Conservation (phyloP, 495 filamentous ascomycete species). For the Aspergillus egyptiacus region DNA sequence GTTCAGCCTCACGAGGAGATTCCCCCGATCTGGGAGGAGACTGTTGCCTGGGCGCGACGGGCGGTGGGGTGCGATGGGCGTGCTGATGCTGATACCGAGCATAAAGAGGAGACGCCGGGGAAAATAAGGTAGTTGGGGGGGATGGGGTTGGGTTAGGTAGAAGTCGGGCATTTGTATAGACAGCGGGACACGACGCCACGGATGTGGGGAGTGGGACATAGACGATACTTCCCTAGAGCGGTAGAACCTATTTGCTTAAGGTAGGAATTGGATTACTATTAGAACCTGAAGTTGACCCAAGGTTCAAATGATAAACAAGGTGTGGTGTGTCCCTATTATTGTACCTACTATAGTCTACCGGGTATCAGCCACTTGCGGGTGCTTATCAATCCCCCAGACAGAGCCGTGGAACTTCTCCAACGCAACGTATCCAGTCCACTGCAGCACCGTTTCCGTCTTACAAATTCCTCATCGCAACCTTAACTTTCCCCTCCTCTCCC, state of each 20-base stretch:
- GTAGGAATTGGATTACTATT: no score
- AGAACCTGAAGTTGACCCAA: neutral
- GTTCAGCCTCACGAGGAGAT: constrained; percentile 27
- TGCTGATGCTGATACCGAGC: neutral
- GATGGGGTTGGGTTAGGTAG: neutral
- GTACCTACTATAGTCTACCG: no score
- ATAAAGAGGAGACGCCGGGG: neutral
- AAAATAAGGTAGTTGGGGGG: no score
- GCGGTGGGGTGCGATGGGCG: constrained; percentile 22
- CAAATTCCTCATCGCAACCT: no score
- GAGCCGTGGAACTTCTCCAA: neutral
- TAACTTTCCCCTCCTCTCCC: neutral
- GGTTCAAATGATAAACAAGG: no score
- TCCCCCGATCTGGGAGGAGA: constrained; percentile 28
- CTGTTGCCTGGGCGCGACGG: constrained; percentile 29
- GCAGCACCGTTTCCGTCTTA: no score
- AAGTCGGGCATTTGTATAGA: neutral
- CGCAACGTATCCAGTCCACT: no score
- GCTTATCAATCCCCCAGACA: constrained; percentile 4
- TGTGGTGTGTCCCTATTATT: no score
- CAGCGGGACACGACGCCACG: no score
- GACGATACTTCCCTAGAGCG: no score
- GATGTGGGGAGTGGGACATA: no score
- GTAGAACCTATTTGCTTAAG: no score
- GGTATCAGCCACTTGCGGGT: neutral